Conservation (phyloP, 345 rosid species). For the Corchorus olitorius region DNA sequence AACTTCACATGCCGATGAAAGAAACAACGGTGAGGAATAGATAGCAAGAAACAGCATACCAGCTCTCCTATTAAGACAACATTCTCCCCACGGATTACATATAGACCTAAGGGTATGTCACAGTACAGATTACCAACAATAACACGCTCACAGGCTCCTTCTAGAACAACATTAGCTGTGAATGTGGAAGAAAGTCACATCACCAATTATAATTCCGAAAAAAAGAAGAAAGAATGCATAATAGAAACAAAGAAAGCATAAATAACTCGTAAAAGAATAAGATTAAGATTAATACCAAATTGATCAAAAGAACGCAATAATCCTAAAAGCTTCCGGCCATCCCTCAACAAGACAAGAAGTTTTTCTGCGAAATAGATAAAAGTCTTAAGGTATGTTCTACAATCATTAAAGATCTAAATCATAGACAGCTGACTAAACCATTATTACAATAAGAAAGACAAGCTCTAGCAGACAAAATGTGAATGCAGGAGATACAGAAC, state of each 20-base stretch:
- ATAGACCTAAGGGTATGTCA: slow-evolving; percentile 87
- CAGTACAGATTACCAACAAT: slow-evolving; percentile 86
- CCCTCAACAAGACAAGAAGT: slow-evolving; percentile 84
- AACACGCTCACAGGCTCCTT: slow-evolving; percentile 91
- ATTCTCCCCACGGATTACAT: slow-evolving; percentile 92
- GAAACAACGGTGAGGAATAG: background rate
- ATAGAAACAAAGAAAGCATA: background rate
- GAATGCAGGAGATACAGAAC: background rate
- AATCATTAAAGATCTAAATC: background rate
- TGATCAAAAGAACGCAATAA: slow-evolving; percentile 96
- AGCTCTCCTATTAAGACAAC: slow-evolving; percentile 90
- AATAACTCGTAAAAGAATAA: background rate
- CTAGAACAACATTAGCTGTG: slow-evolving; percentile 92
- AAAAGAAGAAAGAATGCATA: background rate
- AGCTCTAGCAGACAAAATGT: background rate
- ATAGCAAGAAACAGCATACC: slow-evolving; percentile 43
- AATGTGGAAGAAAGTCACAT: background rate
- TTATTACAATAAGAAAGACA: background rate
- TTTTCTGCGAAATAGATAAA: slow-evolving; percentile 51
- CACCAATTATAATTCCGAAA: slow-evolving; percentile 13
- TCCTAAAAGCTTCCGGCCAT: slow-evolving; percentile 88
- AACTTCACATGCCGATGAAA: background rate
- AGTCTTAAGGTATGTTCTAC: background rate
- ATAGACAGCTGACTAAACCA: background rate
- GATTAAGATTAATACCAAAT: slow-evolving; percentile 54